Evolutionary conservation across 129 eudicot species (phyloP).

Genomic region (Silybum marianum): DNA sequence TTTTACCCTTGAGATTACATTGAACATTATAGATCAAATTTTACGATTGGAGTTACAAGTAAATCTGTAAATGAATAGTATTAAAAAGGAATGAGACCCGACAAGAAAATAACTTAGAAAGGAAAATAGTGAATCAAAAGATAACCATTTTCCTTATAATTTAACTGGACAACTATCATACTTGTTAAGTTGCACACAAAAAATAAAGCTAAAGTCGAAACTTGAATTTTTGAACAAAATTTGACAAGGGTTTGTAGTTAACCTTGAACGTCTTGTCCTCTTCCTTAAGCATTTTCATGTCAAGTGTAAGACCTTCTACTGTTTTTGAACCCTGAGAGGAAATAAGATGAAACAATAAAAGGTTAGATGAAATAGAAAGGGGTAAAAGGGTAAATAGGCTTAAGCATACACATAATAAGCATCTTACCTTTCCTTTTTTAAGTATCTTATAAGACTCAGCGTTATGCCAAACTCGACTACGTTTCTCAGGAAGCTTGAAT

Average conservation of each 20-base stretch:
- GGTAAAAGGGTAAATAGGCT: neutral
- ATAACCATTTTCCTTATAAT: neutral
- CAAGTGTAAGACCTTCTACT: slow-evolving; percentile 30
- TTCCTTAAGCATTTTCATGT: neutral
- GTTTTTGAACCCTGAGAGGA: slow-evolving; percentile 9
- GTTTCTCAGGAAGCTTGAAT: neutral
- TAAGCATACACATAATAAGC: neutral
- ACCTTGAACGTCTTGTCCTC: neutral
- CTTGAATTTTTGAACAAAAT: neutral
- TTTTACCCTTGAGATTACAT: too few species aligned
- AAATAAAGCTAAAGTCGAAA: neutral
- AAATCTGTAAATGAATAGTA: neutral
- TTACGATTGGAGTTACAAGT: neutral
- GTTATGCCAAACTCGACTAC: slow-evolving; percentile 30
- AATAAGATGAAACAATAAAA: neutral
- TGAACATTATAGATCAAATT: too few species aligned
- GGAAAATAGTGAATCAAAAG: neutral
- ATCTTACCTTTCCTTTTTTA: neutral
- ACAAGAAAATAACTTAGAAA: neutral
- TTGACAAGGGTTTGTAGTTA: neutral
- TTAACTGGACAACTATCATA: neutral
- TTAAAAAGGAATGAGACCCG: neutral
- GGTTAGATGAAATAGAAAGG: neutral
- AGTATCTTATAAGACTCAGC: slow-evolving; percentile 24
- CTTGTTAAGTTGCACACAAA: neutral